Conservation (phyloP, 345 rosid genomes). For the Excoecaria cochinchinensis region DNA sequence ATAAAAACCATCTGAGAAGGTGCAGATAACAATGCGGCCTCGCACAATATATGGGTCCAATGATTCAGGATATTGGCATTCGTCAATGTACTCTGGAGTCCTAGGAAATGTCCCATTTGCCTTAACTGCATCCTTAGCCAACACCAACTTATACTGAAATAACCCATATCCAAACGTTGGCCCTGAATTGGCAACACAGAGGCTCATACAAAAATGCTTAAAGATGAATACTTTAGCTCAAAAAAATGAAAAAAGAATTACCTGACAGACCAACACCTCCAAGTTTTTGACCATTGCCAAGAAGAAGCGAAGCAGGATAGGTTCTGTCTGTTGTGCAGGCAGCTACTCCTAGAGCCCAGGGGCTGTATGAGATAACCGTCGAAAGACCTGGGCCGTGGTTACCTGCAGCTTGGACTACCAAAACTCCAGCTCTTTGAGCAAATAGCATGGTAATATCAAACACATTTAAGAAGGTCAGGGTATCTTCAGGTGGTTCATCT, state of each 20-base stretch:
- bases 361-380: slow-evolving; percentile 69
- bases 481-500: slow-evolving; percentile 62
- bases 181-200: slow-evolving; percentile 30
- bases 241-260: slow-evolving; percentile 12
- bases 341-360: slow-evolving; percentile 72
- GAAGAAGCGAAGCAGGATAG: slow-evolving; percentile 54
- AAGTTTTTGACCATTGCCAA: slow-evolving; percentile 56
- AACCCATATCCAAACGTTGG: slow-evolving; percentile 58
- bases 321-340: slow-evolving; percentile 61
- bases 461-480: slow-evolving; percentile 52
- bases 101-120: slow-evolving; percentile 46
- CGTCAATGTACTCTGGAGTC: slow-evolving; percentile 53
- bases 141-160: slow-evolving; percentile 46
- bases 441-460: slow-evolving; percentile 60
- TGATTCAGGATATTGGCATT: slow-evolving; percentile 70
- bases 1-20: slow-evolving; percentile 70
- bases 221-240: background rate
- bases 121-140: slow-evolving; percentile 63
- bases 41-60: slow-evolving; percentile 48
- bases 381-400: slow-evolving; percentile 66
- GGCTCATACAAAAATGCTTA: background rate
- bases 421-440: slow-evolving; percentile 69
- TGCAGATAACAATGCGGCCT: slow-evolving; percentile 64
- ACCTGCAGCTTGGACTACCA: slow-evolving; percentile 88
- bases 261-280: slow-evolving; percentile 76